Evolutionary conservation across 2,329 filamentous ascomycete genomes (phyloP), one percentile per base, ranked within the genome.

Genomic region (Chaetomiaceae sp.): DNA sequence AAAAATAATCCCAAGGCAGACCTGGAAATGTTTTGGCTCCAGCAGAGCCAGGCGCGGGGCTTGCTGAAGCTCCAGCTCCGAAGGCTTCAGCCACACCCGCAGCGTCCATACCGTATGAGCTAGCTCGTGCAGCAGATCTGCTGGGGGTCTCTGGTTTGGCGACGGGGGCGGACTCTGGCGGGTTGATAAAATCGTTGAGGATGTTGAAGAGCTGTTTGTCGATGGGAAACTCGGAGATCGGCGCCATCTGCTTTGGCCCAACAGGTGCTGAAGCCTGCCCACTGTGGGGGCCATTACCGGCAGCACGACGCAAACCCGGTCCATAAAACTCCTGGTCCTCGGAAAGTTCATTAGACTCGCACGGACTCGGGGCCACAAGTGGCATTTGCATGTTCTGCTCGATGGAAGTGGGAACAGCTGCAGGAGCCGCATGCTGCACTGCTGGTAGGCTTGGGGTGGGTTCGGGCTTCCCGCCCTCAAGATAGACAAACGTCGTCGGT

Each of bases 61-160:
- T 70, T 38, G 64, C 67, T 7, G 69, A 51, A 18, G 62, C 13
- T 64, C 66, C 37, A 73, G 61, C 37, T 43, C 70, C 75, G 57
- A 80, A 79, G 2, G 78, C 59, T 16, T 78, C 77, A 43, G 78
- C 74, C 23, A 78, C 75, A 7, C 75, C 78, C 2, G 69, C 64
- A 9, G 74, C 76, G 60, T 77, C 73, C 77, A 82, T 80, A 14
- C 76, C 79, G 55, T 81, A 82, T 2, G 3, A 75, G 69, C 34
- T 79, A 75, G 6, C 64, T 8, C 48, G 53, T 3, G 41, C 44
- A 38, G 16, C 9, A 25, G 29, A 33, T 11, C 57, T 42, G 58
- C 61, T 64, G 18, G 53, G 37, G 6, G 48, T 49, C 23, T 58
- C 43, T 56, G 64, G 64, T 14, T 57, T 47, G 25, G 32, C 4